Conservation (phyloP, 768 basidiomycete species). For the Glaciozyma antarctica region DNA sequence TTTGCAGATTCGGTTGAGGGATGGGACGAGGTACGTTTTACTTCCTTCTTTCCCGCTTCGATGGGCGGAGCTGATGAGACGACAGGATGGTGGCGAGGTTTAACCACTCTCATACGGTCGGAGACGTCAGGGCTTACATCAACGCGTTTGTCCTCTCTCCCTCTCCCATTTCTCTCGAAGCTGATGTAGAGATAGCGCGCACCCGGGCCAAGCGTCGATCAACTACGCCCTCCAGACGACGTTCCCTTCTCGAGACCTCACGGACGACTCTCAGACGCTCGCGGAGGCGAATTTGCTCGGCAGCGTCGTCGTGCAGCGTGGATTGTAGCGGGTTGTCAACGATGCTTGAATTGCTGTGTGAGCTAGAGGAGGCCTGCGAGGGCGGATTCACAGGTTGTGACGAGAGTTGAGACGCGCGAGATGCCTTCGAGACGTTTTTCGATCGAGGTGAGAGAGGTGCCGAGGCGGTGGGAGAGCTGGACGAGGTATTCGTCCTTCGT, state of each 20-base stretch:
- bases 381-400: neutral
- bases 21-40: slow-evolving; percentile 64
- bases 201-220: slow-evolving; percentile 55
- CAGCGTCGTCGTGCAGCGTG: slow-evolving; percentile 75
- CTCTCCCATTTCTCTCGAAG: neutral
- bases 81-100: slow-evolving; percentile 67
- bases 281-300: slow-evolving; percentile 63
- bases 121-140: slow-evolving; percentile 75
- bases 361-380: neutral
- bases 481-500: too few species aligned
- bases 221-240: slow-evolving; percentile 75
- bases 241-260: slow-evolving; percentile 70
- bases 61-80: neutral
- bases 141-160: slow-evolving; percentile 56
- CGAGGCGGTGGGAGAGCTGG: neutral
- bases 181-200: slow-evolving; percentile 47
- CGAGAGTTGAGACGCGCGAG: neutral
- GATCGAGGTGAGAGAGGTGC: neutral
- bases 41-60: neutral
- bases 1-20: slow-evolving; percentile 79
- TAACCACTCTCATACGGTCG: slow-evolving; percentile 83
- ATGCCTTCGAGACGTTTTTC: neutral
- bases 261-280: slow-evolving; percentile 58
- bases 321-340: neutral
- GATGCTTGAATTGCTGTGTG: neutral